Base-by-base conservation (phyloP, 352 stramenopile species). In the Pythium aristosporum region DNA sequence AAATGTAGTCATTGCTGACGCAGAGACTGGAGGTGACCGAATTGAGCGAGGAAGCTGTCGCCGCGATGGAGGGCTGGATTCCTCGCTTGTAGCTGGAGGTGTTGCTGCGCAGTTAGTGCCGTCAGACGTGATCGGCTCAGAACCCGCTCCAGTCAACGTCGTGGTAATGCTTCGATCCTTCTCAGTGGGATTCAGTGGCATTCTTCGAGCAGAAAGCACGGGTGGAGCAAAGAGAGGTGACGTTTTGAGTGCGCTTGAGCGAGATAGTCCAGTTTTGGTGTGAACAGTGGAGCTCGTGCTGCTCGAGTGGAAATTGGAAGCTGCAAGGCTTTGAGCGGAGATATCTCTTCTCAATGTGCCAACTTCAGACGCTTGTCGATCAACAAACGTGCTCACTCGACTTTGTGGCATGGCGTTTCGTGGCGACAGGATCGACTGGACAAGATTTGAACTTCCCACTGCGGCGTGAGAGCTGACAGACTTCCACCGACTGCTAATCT, bases 371-470 rank as follows among this genome's bases (percentile, higher is more conserved):
- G 51, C n/a, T 25, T 55, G 21, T 4, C 48, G 48, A 43, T 64
- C 55, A 52, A 66, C 47, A 21, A 25, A 54, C 15, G 51, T 67
- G 6, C 30, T 53, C 3, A 61, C 67, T 20, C 25, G 54, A 44
- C 51, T 56, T 4, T 47, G 58, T 10, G 61, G 30, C 9, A 78
- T 73, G 7, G 68, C 37, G 15, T 72, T 76, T 20, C 72, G 68
- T 9, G 76, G 76, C 13, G 74, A 82, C 11, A 80, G 48, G 18
- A 85, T 54, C 3, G 74, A 78, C 13, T 81, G 69, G 9, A 76
- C 34, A 32, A 81, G 61, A 37, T 66, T 81, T 28, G 51, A 69
- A 28, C 69, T 79, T 39, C 60, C 55, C 15, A 66, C 8, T 9
- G 49, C 51, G 0, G 23, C 48, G 21, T 73, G 60, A 9, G 60